Evolutionary conservation across 2,329 filamentous ascomycete species (phyloP), one percentile per base, ranked within the genome.

Genomic region (Aspergillus caelatus): DNA sequence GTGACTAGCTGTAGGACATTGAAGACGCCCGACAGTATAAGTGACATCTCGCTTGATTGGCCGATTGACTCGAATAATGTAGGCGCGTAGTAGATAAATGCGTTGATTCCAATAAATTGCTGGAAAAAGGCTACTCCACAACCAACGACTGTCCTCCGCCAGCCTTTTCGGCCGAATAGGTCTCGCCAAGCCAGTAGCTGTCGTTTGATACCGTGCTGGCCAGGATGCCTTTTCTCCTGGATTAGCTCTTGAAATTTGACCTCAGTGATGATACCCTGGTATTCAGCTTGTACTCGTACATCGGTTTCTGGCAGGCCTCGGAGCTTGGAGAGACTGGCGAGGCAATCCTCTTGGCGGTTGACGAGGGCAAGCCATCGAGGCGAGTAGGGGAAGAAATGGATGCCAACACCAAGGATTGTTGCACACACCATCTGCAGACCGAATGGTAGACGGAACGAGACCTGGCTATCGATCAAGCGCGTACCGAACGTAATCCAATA

Each of bases 401-500:
- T 82, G 10, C 81, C 80, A 34, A 72, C 62, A 6, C 78, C 80
- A 2, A 83, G 74, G 21, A 81, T 70, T 4, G 79, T 66, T 11
- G 79, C 79, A 5, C 78, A 76, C 5, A 80, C 68, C 68, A 82
- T 80, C 63, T 84, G 81, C 12, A 84, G 71, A 14, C 77, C 72
- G 62, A 81, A 81, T 0, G 81, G 81, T 0, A 84, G 74, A 4
- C 81, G 76, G 68, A 78, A 83, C 5, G 81, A 74, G 71, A 75
- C 77, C 70, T 82, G 77, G 36, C 77, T 70, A 0, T 73, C 63
- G 46, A 84, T 79, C 65, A 77, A 75, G 7, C 77, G 72, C 0
- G 83, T 86, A 0, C 80, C 84, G 61, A 85, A 87, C 0, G 82
- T 83, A 43, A 84, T 84, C 81, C 83, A 87, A 68, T 81, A 87